A percentile compares a stretch with the other conserved stretches of the same genome.
phyloP scores from a whole-genome alignment of 345 rosid species.

The Rhizophora mangle region DNA sequence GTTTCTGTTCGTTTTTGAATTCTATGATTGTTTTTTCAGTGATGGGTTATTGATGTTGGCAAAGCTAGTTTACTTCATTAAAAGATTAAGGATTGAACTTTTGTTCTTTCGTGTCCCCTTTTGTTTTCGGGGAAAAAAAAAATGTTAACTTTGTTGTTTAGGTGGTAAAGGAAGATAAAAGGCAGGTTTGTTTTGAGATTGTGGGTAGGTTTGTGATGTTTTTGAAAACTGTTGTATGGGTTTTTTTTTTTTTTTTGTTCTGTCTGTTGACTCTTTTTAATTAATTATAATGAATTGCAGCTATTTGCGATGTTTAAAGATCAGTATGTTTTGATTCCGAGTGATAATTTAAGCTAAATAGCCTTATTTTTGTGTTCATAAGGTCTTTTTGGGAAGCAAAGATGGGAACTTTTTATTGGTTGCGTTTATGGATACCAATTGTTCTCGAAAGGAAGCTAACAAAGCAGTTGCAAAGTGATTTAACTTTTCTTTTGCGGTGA shows the following conservation, averaged over 20 bases:
- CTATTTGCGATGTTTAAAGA: background rate
- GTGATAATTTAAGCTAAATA: background rate
- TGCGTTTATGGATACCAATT: too few relatives aligned
- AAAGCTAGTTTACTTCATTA: background rate
- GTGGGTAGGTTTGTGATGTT: background rate
- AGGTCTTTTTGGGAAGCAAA: background rate
- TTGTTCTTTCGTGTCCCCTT: too few relatives aligned
- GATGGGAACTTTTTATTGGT: background rate
- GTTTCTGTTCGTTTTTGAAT: background rate
- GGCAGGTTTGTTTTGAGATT: background rate
- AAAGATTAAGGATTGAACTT: too few relatives aligned
- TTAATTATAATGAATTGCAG: background rate
- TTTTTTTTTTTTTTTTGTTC: background rate
- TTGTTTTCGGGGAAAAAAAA: too few relatives aligned
- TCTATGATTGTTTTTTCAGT: background rate
- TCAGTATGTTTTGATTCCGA: background rate
- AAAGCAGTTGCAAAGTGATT: background rate
- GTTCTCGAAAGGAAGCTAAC: too few relatives aligned
- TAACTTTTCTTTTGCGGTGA: conserved; percentile 13
- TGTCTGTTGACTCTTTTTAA: background rate
- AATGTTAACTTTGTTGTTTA: background rate
- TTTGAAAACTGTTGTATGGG: background rate
- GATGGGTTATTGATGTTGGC: background rate
- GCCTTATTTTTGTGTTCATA: background rate
- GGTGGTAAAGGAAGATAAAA: background rate